Percentiles rank a stretch among this genome's conserved stretches.
Conservation (phyloP, 2,329 filamentous ascomycete genomes). For the Coleophoma cylindrospora region DNA sequence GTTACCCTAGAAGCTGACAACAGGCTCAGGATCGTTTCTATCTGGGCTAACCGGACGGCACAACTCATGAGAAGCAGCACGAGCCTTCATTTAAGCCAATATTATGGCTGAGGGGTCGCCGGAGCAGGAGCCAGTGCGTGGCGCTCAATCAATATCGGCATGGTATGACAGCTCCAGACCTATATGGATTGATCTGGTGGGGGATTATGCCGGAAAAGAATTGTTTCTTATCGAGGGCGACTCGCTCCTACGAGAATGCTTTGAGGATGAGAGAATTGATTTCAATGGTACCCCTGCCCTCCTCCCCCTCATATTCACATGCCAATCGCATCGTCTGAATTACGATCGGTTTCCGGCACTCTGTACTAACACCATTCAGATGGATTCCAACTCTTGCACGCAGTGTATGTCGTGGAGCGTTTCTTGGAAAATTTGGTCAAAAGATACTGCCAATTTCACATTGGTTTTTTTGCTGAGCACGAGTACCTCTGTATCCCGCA, state of each 20-base stretch:
- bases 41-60: not conserved
- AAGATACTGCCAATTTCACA: constrained; percentile 65
- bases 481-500: constrained; percentile 50
- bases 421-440: constrained; percentile 56
- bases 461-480: constrained; percentile 60
- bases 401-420: constrained; percentile 61
- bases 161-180: constrained; percentile 38
- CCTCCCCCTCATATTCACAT: not conserved
- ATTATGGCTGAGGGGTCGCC: constrained; percentile 4
- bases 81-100: not conserved
- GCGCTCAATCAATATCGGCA: constrained; percentile 13
- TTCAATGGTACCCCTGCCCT: constrained; percentile 40
- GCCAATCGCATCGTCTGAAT: too few relatives aligned
- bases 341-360: not conserved
- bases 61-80: not conserved
- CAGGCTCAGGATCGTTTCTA: not conserved
- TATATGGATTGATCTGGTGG: constrained; percentile 58
- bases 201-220: constrained; percentile 71
- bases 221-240: constrained; percentile 71
- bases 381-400: constrained; percentile 69
- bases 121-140: constrained; percentile 3
- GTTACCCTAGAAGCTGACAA: too few relatives aligned
- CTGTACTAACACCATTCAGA: constrained; percentile 26
- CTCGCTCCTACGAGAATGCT: constrained; percentile 60
- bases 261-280: constrained; percentile 58